Conservation (phyloP, 2,329 filamentous ascomycete species). For the Rhinocladiella mackenziei region DNA sequence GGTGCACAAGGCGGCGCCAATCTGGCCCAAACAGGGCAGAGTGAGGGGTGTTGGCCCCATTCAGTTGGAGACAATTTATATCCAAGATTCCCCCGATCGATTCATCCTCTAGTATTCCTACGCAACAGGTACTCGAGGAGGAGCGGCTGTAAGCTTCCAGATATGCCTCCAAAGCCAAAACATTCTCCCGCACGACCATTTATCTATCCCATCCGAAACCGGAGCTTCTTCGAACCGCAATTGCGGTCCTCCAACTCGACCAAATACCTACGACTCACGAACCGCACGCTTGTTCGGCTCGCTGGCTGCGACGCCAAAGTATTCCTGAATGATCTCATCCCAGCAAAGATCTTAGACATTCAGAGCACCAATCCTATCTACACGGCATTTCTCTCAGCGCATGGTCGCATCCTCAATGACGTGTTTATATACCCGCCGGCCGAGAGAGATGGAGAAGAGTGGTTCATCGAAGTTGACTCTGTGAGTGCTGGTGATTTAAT, state of each 20-base stretch:
- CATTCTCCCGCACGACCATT: no score
- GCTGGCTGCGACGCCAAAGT: slow-evolving; percentile 73
- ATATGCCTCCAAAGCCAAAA: no score
- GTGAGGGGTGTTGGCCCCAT: no score
- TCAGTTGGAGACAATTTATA: no score
- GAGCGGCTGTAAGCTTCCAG: no score
- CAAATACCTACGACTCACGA: slow-evolving; percentile 51
- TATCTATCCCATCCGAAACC: no score
- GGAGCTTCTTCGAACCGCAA: no score
- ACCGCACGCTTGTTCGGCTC: slow-evolving; percentile 73
- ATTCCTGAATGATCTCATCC: slow-evolving; percentile 85
- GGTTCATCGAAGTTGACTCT: slow-evolving; percentile 79
- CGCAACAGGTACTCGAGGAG: no score
- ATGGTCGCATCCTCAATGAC: slow-evolving; percentile 80
- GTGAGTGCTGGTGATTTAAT: slow-evolving; percentile 58
- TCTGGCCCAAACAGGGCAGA: no score
- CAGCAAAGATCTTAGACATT: slow-evolving; percentile 55
- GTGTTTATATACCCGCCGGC: slow-evolving; percentile 76
- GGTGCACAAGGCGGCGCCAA: no score
- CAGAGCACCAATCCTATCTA: slow-evolving; percentile 54
- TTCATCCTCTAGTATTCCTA: no score
- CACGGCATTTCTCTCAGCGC: slow-evolving; percentile 78
- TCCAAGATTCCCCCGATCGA: no score
- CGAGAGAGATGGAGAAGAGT: slow-evolving; percentile 46
- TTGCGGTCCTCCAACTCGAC: slow-evolving; percentile 1